phyloP scores from a whole-genome alignment of 2,329 filamentous ascomycete species.

The Ophiocordyceps australis region DNA sequence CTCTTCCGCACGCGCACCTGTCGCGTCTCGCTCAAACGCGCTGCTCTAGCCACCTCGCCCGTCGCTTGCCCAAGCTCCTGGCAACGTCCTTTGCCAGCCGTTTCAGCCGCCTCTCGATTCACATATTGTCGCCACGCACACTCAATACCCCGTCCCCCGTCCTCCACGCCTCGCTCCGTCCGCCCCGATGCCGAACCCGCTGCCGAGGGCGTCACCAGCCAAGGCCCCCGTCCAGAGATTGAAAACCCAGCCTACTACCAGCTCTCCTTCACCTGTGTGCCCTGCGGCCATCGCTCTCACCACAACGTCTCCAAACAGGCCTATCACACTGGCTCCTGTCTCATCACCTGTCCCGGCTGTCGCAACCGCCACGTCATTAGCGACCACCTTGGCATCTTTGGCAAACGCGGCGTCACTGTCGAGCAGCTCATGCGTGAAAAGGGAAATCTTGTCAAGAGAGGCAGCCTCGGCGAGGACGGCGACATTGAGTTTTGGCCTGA shows the following conservation, averaged over 20 bases:
- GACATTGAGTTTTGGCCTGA: conserved; percentile 89
- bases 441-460: conserved; percentile 56
- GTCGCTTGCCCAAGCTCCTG: too few relatives aligned
- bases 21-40: too few relatives aligned
- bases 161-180: conserved; percentile 17
- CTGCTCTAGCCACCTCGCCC: too few relatives aligned
- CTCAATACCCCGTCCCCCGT: conserved; percentile 1
- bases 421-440: conserved; percentile 64
- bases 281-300: conserved; percentile 61
- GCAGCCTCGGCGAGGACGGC: conserved; percentile 56
- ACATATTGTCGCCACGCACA: too few relatives aligned
- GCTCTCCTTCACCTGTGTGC: conserved; percentile 83
- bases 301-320: conserved; percentile 87
- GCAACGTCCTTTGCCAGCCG: too few relatives aligned
- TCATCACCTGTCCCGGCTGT: conserved; percentile 79
- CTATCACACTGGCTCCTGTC: conserved; percentile 76
- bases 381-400: conserved; percentile 71
- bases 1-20: too few relatives aligned
- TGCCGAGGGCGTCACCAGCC: conserved; percentile 7
- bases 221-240: conserved; percentile 11
- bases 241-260: conserved; percentile 53
- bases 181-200: conserved; percentile 6
- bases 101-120: too few relatives aligned
- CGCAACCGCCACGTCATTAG: conserved; percentile 79
- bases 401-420: conserved; percentile 48